Conservation (phyloP, 2,329 filamentous ascomycete species). For the Apiospora marii region DNA sequence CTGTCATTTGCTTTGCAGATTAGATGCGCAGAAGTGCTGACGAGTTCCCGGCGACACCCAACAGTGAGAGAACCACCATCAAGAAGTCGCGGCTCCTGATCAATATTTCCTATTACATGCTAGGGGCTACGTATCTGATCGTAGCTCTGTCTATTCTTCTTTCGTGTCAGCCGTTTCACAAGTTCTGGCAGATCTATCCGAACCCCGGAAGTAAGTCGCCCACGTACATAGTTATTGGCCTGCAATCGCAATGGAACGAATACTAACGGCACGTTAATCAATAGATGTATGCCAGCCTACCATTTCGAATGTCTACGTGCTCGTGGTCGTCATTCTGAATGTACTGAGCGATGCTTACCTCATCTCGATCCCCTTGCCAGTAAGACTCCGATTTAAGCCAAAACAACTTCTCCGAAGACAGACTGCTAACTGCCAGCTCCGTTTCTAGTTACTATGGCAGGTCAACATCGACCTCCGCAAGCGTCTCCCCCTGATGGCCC, state of each 20-base stretch:
- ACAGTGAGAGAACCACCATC: slow-evolving; percentile 43
- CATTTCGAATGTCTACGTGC: slow-evolving; percentile 51
- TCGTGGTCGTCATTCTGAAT: slow-evolving; percentile 52
- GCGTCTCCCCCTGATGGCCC: slow-evolving; percentile 52
- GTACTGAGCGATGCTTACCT: slow-evolving; percentile 55
- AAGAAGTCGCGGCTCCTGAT: slow-evolving; percentile 47
- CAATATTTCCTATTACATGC: slow-evolving; percentile 49
- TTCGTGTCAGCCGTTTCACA: slow-evolving; percentile 52
- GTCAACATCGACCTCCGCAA: slow-evolving; percentile 48
- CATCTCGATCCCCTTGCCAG: slow-evolving; percentile 54
- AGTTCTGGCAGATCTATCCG: slow-evolving; percentile 59
- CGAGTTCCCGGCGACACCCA: neutral
- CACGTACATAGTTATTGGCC: too few relatives aligned
- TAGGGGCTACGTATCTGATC: slow-evolving; percentile 51
- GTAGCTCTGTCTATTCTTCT: slow-evolving; percentile 52
- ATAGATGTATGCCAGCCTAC: slow-evolving; percentile 56
- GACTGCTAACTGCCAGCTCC: neutral
- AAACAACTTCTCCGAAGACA: neutral
- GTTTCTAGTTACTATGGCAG: slow-evolving; percentile 51
- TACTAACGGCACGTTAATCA: too few relatives aligned
- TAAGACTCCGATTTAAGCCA: slow-evolving; percentile 32
- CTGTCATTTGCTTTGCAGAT: slow-evolving; percentile 8
- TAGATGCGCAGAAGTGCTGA: neutral
- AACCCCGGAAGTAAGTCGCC: slow-evolving; percentile 55
- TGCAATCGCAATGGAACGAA: too few relatives aligned